These are phyloP conservation scores for Raphanus hybrid DNA, from an alignment of 441 rosid genomes.

Conservation along the genomic window DNA sequence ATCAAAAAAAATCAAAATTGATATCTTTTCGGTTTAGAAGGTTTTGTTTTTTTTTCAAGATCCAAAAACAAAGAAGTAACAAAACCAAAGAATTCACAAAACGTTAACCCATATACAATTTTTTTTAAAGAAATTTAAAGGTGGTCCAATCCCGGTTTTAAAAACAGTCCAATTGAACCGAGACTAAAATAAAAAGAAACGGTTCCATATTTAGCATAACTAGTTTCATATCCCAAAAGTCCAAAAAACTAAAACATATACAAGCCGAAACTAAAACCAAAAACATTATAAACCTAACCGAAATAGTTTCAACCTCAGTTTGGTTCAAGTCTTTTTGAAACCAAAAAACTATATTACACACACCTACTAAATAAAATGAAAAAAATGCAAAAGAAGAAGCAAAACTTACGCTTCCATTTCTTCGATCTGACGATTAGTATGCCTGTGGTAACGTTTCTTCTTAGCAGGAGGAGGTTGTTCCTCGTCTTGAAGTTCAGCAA, in stretches of 20 bases:
- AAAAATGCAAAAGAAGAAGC: neutral
- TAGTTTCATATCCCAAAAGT: neutral
- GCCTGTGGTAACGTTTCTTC: constrained; percentile 92
- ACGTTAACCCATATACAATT: neutral
- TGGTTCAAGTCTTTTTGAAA: neutral
- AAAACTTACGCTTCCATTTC: constrained; percentile 88
- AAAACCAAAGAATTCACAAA: neutral
- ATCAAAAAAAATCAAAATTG: neutral
- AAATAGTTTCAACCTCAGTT: neutral
- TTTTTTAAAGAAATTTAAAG: neutral
- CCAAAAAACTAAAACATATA: neutral
- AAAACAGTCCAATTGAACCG: too few species aligned
- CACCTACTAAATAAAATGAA: neutral
- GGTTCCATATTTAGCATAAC: neutral
- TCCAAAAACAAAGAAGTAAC: neutral
- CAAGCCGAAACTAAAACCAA: constrained; percentile 11
- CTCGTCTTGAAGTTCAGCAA: constrained; percentile 59
- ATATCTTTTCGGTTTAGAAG: neutral
- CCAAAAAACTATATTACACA: neutral
- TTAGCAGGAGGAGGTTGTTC: constrained; percentile 53
- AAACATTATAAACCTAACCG: neutral
- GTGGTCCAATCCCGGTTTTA: neutral
- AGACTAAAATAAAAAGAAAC: too few species aligned
- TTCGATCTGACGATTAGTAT: constrained; percentile 90
- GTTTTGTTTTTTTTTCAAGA: neutral